Base-by-base conservation (phyloP, 2,329 filamentous ascomycete species). In the Colletotrichum endophyticum region DNA sequence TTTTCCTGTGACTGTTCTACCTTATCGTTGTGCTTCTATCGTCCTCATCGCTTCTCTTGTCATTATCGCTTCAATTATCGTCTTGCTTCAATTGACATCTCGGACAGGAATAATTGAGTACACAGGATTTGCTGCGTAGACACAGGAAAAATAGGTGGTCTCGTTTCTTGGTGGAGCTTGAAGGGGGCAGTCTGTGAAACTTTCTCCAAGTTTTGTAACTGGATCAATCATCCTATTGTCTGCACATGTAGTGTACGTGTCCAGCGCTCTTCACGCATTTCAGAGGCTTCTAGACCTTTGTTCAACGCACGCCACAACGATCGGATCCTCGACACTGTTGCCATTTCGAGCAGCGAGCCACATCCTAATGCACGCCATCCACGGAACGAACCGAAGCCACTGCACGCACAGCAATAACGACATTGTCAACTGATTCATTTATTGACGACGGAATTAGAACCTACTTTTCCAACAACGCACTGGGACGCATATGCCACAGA, bases 401-500 rank as follows among this genome's bases (percentile, higher is more conserved):
- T 66, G 34, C 63, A 49, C 63, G 0, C 27, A 27, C 0, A 2
- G 44, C 44, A 11, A 49, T 9, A 49, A 49, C 44, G 16, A 0
- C 8, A 22, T 4, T 49, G 9, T 0, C 19, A 49, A 11, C 16
- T n/a, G 39, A 32, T 27, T 11, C 0, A 32, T n/a, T 3, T 6
- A n/a, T 19, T 22, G 25, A 49, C 8, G 19, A 49, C 44, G 0
- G 9, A 12, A n/a, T n/a, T 44, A 0, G 19, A n/a, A n/a, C 0
- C 44, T 6, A 19, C 19, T 2, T 44, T 44, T n/a, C 39, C 39
- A 0, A 44, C 39, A 0, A 6, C 0, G n/a, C 39, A 0, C 8
- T 44, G 0, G 0, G 0, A 44, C 39, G 39, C 3, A 44, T 0
- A 3, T 44, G 19, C 19, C 19, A 44, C 16, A 19, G 8, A 1